Conservation (phyloP, 2,329 filamentous ascomycete genomes). For the Ceratocystis colombiana region DNA sequence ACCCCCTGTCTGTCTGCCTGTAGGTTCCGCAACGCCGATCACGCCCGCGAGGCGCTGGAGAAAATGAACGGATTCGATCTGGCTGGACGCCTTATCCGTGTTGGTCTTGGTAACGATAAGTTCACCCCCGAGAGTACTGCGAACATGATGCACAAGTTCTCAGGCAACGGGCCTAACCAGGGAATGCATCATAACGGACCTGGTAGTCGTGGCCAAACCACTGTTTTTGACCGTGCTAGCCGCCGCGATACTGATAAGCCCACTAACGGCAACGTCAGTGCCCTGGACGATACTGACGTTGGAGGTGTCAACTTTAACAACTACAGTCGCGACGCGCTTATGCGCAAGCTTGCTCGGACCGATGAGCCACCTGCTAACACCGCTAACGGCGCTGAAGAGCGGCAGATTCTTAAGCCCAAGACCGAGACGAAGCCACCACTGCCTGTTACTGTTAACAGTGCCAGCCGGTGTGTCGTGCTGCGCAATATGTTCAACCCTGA, state of each 20-base stretch:
- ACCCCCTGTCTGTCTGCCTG: background rate
- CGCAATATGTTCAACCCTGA: slow-evolving; percentile 91
- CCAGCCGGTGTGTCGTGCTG: slow-evolving; percentile 84
- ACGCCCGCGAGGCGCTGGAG: slow-evolving; percentile 88
- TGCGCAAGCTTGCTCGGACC: slow-evolving; percentile 95
- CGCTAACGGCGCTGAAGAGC: slow-evolving; percentile 52
- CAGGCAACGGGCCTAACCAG: slow-evolving; percentile 55
- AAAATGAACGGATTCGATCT: slow-evolving; percentile 99
- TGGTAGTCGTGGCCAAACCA: slow-evolving; percentile 72
- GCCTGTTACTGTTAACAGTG: slow-evolving; percentile 80
- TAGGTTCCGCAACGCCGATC: slow-evolving; percentile 79
- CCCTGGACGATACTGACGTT: slow-evolving; percentile 94
- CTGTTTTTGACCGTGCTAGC: slow-evolving; percentile 67
- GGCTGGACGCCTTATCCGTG: slow-evolving; percentile 90
- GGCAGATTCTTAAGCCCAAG: slow-evolving; percentile 65
- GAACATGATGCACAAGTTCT: slow-evolving; percentile 84
- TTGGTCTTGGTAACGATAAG: slow-evolving; percentile 99
- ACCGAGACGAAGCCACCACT: slow-evolving; percentile 67
- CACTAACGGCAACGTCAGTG: slow-evolving; percentile 57
- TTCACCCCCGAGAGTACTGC: slow-evolving; percentile 96
- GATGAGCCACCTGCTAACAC: slow-evolving; percentile 57
- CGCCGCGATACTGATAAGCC: slow-evolving; percentile 85
- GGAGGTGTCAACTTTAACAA: slow-evolving; percentile 99
- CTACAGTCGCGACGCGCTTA: slow-evolving; percentile 94
- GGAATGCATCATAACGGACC: slow-evolving; percentile 81